These are phyloP conservation scores for Xylariales sp. DNA, from an alignment of 2,329 filamentous ascomycete species.

Conservation along the genomic window DNA sequence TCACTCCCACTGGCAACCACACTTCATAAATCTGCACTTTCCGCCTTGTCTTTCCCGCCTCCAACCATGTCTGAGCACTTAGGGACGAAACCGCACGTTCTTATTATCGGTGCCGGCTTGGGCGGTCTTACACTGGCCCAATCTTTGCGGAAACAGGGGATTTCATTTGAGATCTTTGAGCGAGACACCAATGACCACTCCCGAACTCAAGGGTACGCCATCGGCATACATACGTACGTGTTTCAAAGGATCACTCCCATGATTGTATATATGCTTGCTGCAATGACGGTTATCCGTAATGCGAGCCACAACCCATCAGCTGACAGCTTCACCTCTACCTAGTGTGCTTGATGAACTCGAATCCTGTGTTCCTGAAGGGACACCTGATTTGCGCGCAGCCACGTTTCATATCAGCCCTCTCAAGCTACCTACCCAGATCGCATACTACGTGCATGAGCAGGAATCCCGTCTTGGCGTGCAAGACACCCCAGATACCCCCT, in stretches of 20 bases:
- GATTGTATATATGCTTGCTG: too few relatives aligned
- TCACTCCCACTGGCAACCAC: too few relatives aligned
- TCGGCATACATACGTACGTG: constrained; percentile 6
- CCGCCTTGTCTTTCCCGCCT: too few relatives aligned
- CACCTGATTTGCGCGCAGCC: neutral
- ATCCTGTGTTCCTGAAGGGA: neutral
- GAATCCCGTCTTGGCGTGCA: constrained; percentile 3
- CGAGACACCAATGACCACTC: constrained; percentile 1
- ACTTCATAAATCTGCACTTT: too few relatives aligned
- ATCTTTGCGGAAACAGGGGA: constrained; percentile 2
- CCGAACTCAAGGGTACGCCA: constrained; percentile 5
- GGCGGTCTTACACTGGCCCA: constrained; percentile 5
- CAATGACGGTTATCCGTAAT: too few relatives aligned
- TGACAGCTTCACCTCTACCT: too few relatives aligned
- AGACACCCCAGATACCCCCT: constrained; percentile 5
- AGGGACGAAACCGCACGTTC: neutral
- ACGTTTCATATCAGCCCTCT: constrained; percentile 1
- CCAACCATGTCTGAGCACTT: too few relatives aligned
- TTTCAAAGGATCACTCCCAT: too few relatives aligned
- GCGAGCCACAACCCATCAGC: too few relatives aligned
- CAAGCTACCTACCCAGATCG: constrained; percentile 2
- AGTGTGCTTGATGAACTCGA: constrained; percentile 5
- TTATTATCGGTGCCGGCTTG: constrained; percentile 5
- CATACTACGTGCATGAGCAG: neutral
- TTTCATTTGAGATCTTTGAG: constrained; percentile 5